Base-by-base conservation (phyloP, 2,329 filamentous ascomycete genomes). In the Talaromyces amestolkiae region DNA sequence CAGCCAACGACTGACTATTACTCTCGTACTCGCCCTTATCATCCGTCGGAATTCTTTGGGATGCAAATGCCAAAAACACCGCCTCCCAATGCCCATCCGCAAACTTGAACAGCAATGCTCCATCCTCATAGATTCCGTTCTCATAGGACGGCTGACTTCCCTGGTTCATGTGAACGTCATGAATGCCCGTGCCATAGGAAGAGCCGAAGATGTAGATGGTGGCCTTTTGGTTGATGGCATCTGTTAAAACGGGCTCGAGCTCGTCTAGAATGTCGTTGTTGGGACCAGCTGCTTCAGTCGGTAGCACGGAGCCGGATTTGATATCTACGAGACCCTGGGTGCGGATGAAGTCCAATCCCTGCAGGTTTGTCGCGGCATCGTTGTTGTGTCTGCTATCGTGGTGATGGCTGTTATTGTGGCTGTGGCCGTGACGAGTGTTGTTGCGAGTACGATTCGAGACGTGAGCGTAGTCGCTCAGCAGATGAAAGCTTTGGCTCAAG, bases 111-210 rank as follows among this genome's bases (percentile, higher is more conserved):
- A 80, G 58, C 59, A 79, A 67, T 1, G 70, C 76, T 5, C 78
- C 78, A 68, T 80, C 78, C 64, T 75, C 73, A 33, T 72, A 74
- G 3, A 74, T 73, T 22, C 74, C 76, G 66, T 80, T 80, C 51
- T 75, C 72, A 33, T 70, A 76, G 8, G 69, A 69, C 22, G 69
- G 67, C 24, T 64, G 19, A 67, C 75, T 78, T 47, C 77, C 77
- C 68, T 79, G 78, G 58, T 79, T 79, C 76, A 79, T 79, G 66
- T 80, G 78, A 10, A 80, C 71, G 62, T 80, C 77, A 67, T 79
- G 75, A 41, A 79, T 77, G 1, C 77, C 77, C 19, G 72, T 69
- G 19, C 68, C 69, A 65, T 74, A 79, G 22, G 75, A 72, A n/a
- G 72, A 73, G 7, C 78, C 78, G 59, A 72, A 80, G 22, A 80